Base-by-base conservation (phyloP, 148 eudicot species). In the Gaultheria prostrata region DNA sequence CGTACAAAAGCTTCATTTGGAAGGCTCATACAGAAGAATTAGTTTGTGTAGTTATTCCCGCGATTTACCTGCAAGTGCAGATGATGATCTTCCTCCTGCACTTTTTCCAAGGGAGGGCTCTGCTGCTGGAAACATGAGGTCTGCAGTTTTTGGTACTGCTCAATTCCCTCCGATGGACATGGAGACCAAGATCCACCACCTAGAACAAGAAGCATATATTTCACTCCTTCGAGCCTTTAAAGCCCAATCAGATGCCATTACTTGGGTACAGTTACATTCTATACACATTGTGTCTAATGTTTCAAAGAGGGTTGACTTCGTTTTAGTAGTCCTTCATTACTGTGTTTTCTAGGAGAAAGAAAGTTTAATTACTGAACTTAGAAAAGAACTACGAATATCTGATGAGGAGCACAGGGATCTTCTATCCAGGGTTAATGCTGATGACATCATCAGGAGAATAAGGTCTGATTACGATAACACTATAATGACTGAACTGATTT, bases 11-110 rank as follows among this genome's bases (percentile, higher is more conserved):
- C 74, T 70, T 70, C 33, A 32, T 70, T 70, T 0, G 39, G 39
- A 70, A 70, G 18, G 21, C 20, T 32, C 33, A 26, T 35, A 32
- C 78, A 43, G 51, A 1, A 39, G 51, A 59, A 39, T 8, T 39
- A 45, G 32, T 83, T 39, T 69, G 30, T 83, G 63, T 69, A 70
- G 33, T 54, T 39, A 54, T 73, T 35, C 77, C 57, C 21, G 53
- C 48, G 11, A 50, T 79, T 61, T 73, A 39, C 54, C 48, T 86
- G 86, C 89, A 94, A 98, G 96, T 80, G 94, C 98, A 10, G 98
- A 93, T 88, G 98, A 95, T 86, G 98, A 94, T 86, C 94, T 94
- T 69, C 95, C 98, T 65, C 96, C 96, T n/a, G 79, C 94, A 76
- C 96, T 93, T 80, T 94, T 87, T 85, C 87, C 90, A 65, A 92